Conservation (phyloP, 108 stramenopile genomes). For the Skeletonema costatum region DNA sequence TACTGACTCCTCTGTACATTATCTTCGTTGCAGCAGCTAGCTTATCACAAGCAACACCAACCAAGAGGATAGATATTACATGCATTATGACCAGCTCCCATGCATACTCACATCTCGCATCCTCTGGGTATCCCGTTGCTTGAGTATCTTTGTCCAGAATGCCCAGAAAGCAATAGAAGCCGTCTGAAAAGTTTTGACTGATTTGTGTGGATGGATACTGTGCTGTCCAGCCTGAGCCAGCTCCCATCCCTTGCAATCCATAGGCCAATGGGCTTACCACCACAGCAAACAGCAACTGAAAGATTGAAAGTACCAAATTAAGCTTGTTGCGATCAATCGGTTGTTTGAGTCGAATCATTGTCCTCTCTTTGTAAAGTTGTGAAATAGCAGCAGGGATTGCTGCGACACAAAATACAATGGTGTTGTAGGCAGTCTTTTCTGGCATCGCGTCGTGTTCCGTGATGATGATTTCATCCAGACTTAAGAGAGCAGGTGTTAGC, state of each 20-base stretch:
- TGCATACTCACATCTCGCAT: constrained; percentile 57
- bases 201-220: constrained; percentile 73
- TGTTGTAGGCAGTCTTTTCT: constrained; percentile 72
- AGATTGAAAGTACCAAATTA: constrained; percentile 71
- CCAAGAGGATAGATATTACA: constrained; percentile 71
- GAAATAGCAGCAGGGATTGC: constrained; percentile 78
- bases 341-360: constrained; percentile 71
- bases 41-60: constrained; percentile 83
- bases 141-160: constrained; percentile 58
- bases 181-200: constrained; percentile 70
- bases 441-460: constrained; percentile 64
- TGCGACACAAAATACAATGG: constrained; percentile 66
- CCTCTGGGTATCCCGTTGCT: constrained; percentile 59
- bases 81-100: constrained; percentile 59
- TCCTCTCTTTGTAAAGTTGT: constrained; percentile 85
- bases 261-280: constrained; percentile 81
- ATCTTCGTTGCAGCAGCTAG: constrained; percentile 66
- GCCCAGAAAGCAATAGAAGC: constrained; percentile 76
- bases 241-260: constrained; percentile 72
- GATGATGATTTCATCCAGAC: constrained; percentile 62
- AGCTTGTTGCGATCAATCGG: constrained; percentile 77
- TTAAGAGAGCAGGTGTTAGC: constrained; percentile 62
- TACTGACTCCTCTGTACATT: constrained; percentile 83
- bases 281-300: constrained; percentile 77
- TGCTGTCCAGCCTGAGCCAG: constrained; percentile 56